Base-by-base conservation (phyloP, 2,329 filamentous ascomycete genomes). In the Penicillium vulpinum region DNA sequence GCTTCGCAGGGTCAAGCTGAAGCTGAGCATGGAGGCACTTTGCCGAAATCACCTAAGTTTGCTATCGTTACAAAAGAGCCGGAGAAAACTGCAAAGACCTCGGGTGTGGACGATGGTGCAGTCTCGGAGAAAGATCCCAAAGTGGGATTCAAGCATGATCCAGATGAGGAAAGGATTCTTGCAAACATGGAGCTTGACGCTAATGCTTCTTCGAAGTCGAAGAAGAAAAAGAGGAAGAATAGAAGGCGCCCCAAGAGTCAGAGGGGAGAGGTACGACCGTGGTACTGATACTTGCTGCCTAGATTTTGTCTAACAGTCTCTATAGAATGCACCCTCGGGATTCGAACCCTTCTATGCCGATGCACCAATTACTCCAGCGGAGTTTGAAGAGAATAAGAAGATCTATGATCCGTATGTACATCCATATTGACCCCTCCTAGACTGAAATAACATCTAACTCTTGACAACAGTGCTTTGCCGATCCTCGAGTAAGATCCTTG, bases 281-380 rank as follows among this genome's bases (percentile, higher is more conserved):
- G 21, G 51, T 22, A 40, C n/a, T 18, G 35, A 11, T 45, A 24
- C 26, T 26, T 16, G 22, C 5, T 31, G 8, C 28, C 3, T 16
- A 33, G 11, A 44, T 18, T 11, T 46, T 61, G 24, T 58, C 56
- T 50, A 26, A 33, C 24, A 22, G 45, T 59, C 7, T 22, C 21
- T 16, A 13, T 40, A 80, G 76, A 70, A 66, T 46, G 75, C 77
- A 57, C 78, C 79, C 5, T 88, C 85, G 6, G 90, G 90, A 0
- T 92, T 92, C 57, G 90, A 92, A 83, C 88, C 92, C 60, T 91
- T 85, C 72, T 94, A 85, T 70, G 86, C 89, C 13, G 93, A 97
- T 72, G 82, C 87, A 1, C 92, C 92, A 0, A 76, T 95, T 59
- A 92, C 88, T 0, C 86, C 88, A 0, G 81, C 80, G 0, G 87